Evolutionary conservation across 306 rosid genomes (phyloP), one percentile per base, ranked within the genome.

Genomic region (Mimosa pudica): DNA sequence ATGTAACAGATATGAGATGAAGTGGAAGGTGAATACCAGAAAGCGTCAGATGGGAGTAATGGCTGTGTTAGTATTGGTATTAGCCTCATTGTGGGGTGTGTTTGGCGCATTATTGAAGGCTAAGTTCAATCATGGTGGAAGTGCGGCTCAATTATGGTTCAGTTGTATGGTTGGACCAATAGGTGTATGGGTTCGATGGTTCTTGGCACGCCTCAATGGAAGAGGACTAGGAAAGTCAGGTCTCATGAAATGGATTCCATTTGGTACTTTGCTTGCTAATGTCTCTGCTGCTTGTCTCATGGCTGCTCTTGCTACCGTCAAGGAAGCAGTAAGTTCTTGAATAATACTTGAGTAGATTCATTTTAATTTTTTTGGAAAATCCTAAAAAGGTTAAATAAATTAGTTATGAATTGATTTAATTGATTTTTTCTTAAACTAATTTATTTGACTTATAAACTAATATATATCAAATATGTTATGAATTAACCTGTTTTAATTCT

Each of bases 151-250:
- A 32, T 75, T 86, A 35, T 90, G 92, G 92, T 51, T 90, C 47
- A 89, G 85, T 33, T 90, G 92, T 82, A 38, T 90, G 61, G 87
- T 90, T 65, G 94, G 92, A 70, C 94, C 94, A 8, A 13, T 70
- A 10, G 94, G 94, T 38, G 94, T 88, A 51, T 90, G 94, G 94
- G 33, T 76, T 51, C 84, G 88, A 79, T 90, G 94, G 94, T 88
- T 88, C 89, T 85, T 90, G 49, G 92, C 94, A 20, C 76, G 94
- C 24, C 79, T 88, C 6, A 90, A 90, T 57, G 94, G 90, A 12
- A 87, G 80, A 10, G 94, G 89, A n/a, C 51, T 90, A n/a, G 94
- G 94, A 54, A 88, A 7, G 41, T 47, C 51, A 1, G 82, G 87
- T 18, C 51, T 61, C 54, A 51, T 84, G 70, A 85, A 84, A 78